Conservation (phyloP, 257 asterid species). For the Nyctanthes arbortristis region DNA sequence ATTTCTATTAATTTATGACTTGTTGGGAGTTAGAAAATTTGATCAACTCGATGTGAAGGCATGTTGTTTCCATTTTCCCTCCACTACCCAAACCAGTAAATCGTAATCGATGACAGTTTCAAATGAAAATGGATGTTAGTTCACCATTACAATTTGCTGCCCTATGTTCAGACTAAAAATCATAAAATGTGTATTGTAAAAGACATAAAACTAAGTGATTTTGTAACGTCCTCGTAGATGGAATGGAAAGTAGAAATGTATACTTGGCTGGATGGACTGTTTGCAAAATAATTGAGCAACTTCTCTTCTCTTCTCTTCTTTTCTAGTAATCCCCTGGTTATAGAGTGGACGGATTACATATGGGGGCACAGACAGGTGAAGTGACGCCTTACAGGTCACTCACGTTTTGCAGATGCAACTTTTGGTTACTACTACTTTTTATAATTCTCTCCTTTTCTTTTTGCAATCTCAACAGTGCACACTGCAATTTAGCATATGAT, state of each 20-base stretch:
- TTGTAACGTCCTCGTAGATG: no score
- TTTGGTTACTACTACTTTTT: slow-evolving; percentile 43
- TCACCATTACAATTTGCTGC: no score
- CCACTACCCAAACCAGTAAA: slow-evolving; percentile 21
- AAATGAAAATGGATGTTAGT: no score
- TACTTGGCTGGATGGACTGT: neutral
- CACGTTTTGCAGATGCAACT: slow-evolving; percentile 38
- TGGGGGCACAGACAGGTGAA: no score
- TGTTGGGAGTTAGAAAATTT: slow-evolving; percentile 4
- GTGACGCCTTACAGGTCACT: slow-evolving; percentile 47
- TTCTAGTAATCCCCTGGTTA: no score
- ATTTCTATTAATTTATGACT: neutral
- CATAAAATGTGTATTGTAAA: no score
- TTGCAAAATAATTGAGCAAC: neutral
- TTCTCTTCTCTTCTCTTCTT: slow-evolving; percentile 13
- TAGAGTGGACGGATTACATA: slow-evolving; percentile 32
- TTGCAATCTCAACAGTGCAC: slow-evolving; percentile 37
- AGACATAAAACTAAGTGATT: no score
- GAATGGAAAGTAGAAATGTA: no score
- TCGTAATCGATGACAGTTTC: neutral
- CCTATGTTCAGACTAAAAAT: neutral
- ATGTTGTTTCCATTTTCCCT: slow-evolving; percentile 28
- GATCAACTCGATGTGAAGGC: slow-evolving; percentile 30
- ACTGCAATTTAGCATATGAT: slow-evolving; percentile 56
- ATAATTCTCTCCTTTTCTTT: slow-evolving; percentile 27